Conservation (phyloP, 1,284 basidiomycete species). For the Pseudozyma tsukubaensis region DNA sequence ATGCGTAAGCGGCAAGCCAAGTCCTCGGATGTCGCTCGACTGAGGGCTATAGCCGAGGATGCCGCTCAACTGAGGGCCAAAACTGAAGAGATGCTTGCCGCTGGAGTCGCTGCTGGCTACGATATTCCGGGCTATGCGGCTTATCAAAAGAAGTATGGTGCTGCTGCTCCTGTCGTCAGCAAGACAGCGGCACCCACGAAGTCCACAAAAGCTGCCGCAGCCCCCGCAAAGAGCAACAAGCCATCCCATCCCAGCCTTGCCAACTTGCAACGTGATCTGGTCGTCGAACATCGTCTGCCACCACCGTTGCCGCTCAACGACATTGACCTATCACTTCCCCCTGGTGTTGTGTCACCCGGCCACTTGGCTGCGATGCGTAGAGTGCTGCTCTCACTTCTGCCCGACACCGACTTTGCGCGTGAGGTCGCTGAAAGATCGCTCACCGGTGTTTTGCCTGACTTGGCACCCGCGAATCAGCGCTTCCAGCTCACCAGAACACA, state of each 20-base stretch:
- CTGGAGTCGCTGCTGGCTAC: background rate
- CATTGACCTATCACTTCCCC: slow-evolving; percentile 25
- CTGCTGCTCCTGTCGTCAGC: slow-evolving; percentile 1
- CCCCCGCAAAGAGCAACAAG: slow-evolving; percentile 18
- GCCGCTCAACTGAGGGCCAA: too few species aligned
- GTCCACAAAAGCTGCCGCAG: slow-evolving; percentile 1
- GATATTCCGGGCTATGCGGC: background rate
- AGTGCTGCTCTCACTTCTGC: slow-evolving; percentile 29
- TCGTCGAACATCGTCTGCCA: slow-evolving; percentile 32
- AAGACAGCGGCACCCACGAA: background rate
- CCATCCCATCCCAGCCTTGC: slow-evolving; percentile 7
- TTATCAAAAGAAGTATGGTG: background rate
- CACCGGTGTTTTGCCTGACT: slow-evolving; percentile 10
- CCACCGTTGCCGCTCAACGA: slow-evolving; percentile 13
- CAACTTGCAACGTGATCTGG: slow-evolving; percentile 29
- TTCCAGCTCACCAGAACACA: slow-evolving; percentile 50
- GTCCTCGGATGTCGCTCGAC: slow-evolving; percentile 18
- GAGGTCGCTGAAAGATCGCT: slow-evolving; percentile 22
- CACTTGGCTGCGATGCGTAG: slow-evolving; percentile 40
- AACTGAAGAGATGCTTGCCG: background rate
- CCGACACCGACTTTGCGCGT: slow-evolving; percentile 26
- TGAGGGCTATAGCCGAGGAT: too few species aligned
- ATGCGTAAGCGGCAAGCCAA: slow-evolving; percentile 24
- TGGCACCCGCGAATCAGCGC: slow-evolving; percentile 26
- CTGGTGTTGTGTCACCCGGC: slow-evolving; percentile 16